Evolutionary conservation across 2,329 filamentous ascomycete species (phyloP).

Genomic region (Alternaria sp.): DNA sequence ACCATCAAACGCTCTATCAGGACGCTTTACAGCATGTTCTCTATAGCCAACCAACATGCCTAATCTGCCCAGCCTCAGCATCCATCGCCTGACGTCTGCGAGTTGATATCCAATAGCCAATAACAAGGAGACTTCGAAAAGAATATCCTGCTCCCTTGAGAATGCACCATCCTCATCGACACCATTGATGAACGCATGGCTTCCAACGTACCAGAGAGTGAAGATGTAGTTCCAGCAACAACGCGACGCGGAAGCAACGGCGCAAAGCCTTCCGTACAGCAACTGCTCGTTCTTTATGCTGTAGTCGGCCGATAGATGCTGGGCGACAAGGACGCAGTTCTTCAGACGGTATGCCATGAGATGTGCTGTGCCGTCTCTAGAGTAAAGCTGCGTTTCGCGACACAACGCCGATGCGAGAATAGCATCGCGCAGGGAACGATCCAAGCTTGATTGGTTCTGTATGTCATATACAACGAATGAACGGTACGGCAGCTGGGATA

Average conservation of each 20-base stretch:
- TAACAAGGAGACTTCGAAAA: conserved; percentile 6
- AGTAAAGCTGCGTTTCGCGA: neutral
- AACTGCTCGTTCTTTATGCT: neutral
- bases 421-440: neutral
- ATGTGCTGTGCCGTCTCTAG: neutral
- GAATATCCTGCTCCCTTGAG: neutral
- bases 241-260: neutral
- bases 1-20: neutral
- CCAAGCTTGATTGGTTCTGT: neutral
- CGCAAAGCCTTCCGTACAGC: neutral
- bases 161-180: neutral
- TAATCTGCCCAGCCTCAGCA: conserved; percentile 1
- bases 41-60: conserved; percentile 6
- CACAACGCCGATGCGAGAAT: neutral
- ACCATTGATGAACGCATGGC: neutral
- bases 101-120: conserved; percentile 7
- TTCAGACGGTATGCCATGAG: neutral
- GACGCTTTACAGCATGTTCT: neutral
- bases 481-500: neutral
- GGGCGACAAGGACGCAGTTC: neutral
- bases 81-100: neutral
- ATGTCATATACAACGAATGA: neutral
- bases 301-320: neutral
- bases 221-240: neutral
- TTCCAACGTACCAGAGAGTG: neutral